Conservation (phyloP, 495 filamentous ascomycete species). For the Letharia lupina region DNA sequence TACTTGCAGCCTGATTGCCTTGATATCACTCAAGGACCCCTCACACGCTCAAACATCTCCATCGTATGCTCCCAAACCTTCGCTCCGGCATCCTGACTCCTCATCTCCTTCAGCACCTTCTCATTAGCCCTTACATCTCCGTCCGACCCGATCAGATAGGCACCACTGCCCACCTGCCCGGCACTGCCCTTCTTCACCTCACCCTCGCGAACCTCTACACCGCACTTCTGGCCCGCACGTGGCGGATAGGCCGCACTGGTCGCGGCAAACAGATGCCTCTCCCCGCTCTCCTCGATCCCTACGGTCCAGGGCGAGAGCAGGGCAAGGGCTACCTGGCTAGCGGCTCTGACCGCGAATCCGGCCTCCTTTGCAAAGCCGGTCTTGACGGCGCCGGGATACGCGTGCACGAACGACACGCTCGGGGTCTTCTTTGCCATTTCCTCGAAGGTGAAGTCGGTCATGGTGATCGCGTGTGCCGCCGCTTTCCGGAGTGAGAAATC, state of each 20-base stretch:
- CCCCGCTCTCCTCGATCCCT: constrained; percentile 35
- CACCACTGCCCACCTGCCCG: constrained; percentile 33
- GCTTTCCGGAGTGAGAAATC: constrained; percentile 7
- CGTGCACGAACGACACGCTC: constrained; percentile 14
- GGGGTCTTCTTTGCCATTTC: constrained; percentile 12
- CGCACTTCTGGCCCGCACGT: constrained; percentile 12
- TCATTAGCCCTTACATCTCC: constrained; percentile 28
- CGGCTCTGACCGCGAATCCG: constrained; percentile 15
- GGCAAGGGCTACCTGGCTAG: constrained; percentile 15
- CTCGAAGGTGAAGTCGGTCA: constrained; percentile 16
- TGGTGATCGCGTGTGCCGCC: constrained; percentile 10
- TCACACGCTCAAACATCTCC: constrained; percentile 28
- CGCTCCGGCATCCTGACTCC: constrained; percentile 26
- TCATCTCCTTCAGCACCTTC: constrained; percentile 28
- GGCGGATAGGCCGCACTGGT: constrained; percentile 36
- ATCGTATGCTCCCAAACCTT: constrained; percentile 36
- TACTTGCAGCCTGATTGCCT: neutral
- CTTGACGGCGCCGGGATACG: constrained; percentile 17
- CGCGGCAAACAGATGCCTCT: constrained; percentile 38
- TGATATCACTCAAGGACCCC: neutral
- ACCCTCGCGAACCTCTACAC: constrained; percentile 12
- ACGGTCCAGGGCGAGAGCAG: constrained; percentile 29
- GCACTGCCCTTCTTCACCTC: constrained; percentile 24
- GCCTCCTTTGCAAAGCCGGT: constrained; percentile 28
- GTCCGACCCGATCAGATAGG: constrained; percentile 34